These are phyloP conservation scores for Peronospora destructor DNA, from an alignment of 352 stramenopile species.

Conservation along the genomic window DNA sequence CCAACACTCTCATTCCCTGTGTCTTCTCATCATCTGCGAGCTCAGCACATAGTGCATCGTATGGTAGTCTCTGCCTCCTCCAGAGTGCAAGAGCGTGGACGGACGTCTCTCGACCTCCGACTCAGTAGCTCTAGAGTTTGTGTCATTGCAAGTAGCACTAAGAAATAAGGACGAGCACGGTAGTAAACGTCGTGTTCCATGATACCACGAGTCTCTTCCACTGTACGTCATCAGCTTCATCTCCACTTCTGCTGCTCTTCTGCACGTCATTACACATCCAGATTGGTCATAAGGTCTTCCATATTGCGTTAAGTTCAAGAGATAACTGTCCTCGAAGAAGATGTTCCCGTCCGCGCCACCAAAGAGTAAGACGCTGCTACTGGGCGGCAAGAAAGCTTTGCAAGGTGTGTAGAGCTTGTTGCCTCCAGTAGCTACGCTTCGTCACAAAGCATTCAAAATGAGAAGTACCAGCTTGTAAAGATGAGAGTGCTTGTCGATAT, in stretches of 20 bases:
- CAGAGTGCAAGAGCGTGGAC: slow-evolving; percentile 15
- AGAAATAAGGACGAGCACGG: slow-evolving; percentile 16
- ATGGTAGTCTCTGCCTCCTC: slow-evolving; percentile 48
- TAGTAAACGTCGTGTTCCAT: slow-evolving; percentile 15
- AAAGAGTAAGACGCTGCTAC: not conserved
- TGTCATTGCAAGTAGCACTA: slow-evolving; percentile 3
- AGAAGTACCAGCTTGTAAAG: not conserved
- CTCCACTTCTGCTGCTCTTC: not conserved
- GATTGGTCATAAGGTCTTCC: not conserved
- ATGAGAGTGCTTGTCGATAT: not conserved
- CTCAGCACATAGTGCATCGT: slow-evolving; percentile 66
- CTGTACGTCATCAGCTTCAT: slow-evolving; percentile 13
- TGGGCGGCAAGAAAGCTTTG: not conserved
- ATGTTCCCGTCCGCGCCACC: not conserved
- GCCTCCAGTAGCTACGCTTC: no score
- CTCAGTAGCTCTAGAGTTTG: slow-evolving; percentile 8
- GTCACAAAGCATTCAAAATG: no score
- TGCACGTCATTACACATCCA: slow-evolving; percentile 1
- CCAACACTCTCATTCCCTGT: slow-evolving; percentile 46
- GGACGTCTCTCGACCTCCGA: slow-evolving; percentile 8
- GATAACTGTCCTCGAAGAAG: slow-evolving; percentile 57
- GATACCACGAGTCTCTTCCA: slow-evolving; percentile 56
- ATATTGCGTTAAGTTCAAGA: slow-evolving; percentile 40
- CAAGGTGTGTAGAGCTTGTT: no score
- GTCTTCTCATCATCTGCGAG: slow-evolving; percentile 26